phyloP scores from a whole-genome alignment of 768 basidiomycete species.

The Podaxis sp. region DNA sequence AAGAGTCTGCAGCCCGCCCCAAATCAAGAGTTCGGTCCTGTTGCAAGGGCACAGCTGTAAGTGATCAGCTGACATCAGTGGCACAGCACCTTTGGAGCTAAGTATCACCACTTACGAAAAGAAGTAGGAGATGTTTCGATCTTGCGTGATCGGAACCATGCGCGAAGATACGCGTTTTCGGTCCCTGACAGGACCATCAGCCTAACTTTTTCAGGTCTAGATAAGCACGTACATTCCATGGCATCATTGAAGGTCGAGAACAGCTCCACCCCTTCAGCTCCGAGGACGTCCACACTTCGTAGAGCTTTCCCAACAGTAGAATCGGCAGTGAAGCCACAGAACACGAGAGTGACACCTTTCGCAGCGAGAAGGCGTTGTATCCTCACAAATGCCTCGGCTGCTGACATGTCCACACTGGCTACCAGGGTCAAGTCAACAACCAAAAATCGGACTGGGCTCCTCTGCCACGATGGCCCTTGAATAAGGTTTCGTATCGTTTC shows the following conservation, averaged over 20 bases:
- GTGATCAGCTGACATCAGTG: slow-evolving; percentile 6
- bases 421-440: slow-evolving; percentile 85
- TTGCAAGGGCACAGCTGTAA: slow-evolving; percentile 53
- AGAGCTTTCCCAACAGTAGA: slow-evolving; percentile 70
- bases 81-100: not conserved
- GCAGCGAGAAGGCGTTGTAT: slow-evolving; percentile 76
- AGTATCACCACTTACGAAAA: slow-evolving; percentile 32
- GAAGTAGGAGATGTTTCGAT: slow-evolving; percentile 39
- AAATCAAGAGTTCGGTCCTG: slow-evolving; percentile 46
- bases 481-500: slow-evolving; percentile 77
- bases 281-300: slow-evolving; percentile 72
- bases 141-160: slow-evolving; percentile 71
- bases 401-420: slow-evolving; percentile 88
- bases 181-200: slow-evolving; percentile 54
- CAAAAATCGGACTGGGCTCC: slow-evolving; percentile 82
- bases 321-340: slow-evolving; percentile 74
- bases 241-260: slow-evolving; percentile 85
- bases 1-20: slow-evolving; percentile 36
- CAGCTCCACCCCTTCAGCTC: slow-evolving; percentile 73
- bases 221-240: slow-evolving; percentile 71
- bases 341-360: slow-evolving; percentile 78
- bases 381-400: slow-evolving; percentile 92
- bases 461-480: slow-evolving; percentile 63
- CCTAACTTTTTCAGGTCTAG: not conserved
- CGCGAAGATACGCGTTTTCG: slow-evolving; percentile 85